Evolutionary conservation across 257 asterid species (phyloP), one percentile per base, ranked within the genome.

Genomic region (Jacaranda mimosifolia): DNA sequence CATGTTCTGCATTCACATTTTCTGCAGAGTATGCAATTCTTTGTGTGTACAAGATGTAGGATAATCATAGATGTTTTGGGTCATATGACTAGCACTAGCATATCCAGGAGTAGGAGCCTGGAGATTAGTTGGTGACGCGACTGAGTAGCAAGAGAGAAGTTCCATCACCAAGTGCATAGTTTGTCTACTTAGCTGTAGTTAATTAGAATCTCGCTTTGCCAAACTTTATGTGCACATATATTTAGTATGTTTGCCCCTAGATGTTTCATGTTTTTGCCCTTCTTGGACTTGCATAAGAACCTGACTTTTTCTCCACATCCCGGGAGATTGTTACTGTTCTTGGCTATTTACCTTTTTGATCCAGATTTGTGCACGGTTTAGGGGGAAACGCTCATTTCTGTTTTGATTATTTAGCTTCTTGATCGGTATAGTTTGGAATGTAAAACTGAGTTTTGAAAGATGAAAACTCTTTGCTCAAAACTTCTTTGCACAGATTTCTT

Each of bases 11-110:
- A 42, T 42, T 5, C 7, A 40, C 7, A 9, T n/a, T 9, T n/a
- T 56, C 63, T 56, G 35, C 63, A 59, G 42, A 7, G 42, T 11
- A 59, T 59, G 18, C 66, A 59, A 59, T 59, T 59, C 17, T 59
- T 59, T 18, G 18, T 15, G 42, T 10, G 66, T 59, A 8, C 66
- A 59, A 32, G 17, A 59, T 17, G 12, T 58, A 26, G 42, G 38
- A 59, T 59, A 59, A 12, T 59, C 66, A 19, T 6, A 59, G 15
- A 32, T 9, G 32, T 32, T 57, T 57, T 9, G 36, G 5, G 11
- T 57, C 63, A 17, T 11, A 18, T 57, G 13, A 18, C 18, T 18
- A n/a, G 12, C 32, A 8, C 11, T 53, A 53, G 13, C 12, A 57
- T 17, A 57, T 21, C 63, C 63, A 17, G 10, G 13, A 19, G 10